Evolutionary conservation across 371 early-diverging fungal species (phyloP).

Genomic region (Mortierella sp.): DNA sequence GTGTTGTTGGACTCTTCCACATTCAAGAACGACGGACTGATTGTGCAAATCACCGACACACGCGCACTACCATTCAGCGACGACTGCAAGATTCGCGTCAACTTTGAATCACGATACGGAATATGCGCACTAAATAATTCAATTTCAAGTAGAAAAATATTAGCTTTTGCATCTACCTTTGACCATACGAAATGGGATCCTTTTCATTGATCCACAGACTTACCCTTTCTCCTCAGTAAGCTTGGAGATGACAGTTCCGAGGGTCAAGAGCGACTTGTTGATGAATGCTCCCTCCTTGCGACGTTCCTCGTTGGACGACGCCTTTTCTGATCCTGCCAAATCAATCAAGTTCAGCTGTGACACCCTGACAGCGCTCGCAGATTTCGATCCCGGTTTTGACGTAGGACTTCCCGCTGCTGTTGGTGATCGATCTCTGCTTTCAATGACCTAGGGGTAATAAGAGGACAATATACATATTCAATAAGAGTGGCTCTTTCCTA

Average conservation of each 20-base stretch:
- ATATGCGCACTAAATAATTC: slow-evolving; percentile 69
- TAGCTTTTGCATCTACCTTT: not conserved
- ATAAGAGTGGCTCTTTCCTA: not conserved
- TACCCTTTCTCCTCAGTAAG: slow-evolving; percentile 75
- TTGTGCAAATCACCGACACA: slow-evolving; percentile 86
- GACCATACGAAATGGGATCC: not conserved
- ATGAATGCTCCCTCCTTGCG: slow-evolving; percentile 96
- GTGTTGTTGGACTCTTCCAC: slow-evolving; percentile 88
- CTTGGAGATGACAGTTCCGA: slow-evolving; percentile 93
- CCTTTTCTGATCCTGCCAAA: slow-evolving; percentile 96
- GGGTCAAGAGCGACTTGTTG: slow-evolving; percentile 90
- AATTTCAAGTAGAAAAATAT: not conserved
- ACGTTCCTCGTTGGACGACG: slow-evolving; percentile 78
- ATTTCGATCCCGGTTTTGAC: slow-evolving; percentile 57
- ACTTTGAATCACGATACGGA: slow-evolving; percentile 93
- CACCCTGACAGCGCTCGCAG: slow-evolving; percentile 75
- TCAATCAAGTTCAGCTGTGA: slow-evolving; percentile 91
- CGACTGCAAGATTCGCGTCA: slow-evolving; percentile 89
- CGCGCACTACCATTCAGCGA: slow-evolving; percentile 86
- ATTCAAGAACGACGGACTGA: slow-evolving; percentile 73
- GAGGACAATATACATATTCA: not conserved
- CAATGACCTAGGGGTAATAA: slow-evolving; percentile 60
- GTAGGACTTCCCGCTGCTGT: slow-evolving; percentile 56
- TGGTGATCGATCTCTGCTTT: slow-evolving; percentile 65
- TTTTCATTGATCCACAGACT: not conserved